Conservation (phyloP, 768 basidiomycete species). For the Lactarius sanguifluus region DNA sequence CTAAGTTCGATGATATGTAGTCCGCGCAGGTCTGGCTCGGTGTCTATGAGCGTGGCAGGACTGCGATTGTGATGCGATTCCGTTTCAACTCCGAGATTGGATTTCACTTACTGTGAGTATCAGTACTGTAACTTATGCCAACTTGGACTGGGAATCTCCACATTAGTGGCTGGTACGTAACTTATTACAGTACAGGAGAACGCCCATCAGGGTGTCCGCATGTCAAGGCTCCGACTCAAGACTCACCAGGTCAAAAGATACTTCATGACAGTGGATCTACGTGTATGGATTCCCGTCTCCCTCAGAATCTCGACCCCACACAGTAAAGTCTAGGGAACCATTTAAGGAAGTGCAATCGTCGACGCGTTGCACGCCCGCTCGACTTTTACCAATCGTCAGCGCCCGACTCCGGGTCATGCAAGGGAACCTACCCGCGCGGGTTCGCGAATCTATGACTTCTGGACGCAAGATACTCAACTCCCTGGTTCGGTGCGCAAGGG, state of each 20-base stretch:
- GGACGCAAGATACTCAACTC: constrained; percentile 43
- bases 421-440: constrained; percentile 39
- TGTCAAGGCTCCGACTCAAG: constrained; percentile 33
- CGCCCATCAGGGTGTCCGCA: constrained; percentile 40
- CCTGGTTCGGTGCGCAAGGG: constrained; percentile 71
- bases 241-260: constrained; percentile 42
- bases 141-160: too few relatives aligned
- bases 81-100: too few relatives aligned
- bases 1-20: too few relatives aligned
- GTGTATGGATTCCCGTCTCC: constrained; percentile 15
- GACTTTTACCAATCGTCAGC: constrained; percentile 61
- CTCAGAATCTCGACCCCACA: constrained; percentile 5
- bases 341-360: constrained; percentile 4
- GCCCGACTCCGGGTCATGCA: constrained; percentile 35
- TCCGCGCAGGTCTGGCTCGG: too few relatives aligned
- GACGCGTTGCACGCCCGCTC: constrained; percentile 48
- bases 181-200: constrained; percentile 39
- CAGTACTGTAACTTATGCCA: too few relatives aligned
- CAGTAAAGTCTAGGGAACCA: constrained; percentile 21
- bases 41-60: too few relatives aligned
- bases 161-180: too few relatives aligned
- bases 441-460: constrained; percentile 37
- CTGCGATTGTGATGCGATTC: too few relatives aligned
- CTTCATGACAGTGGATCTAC: constrained; percentile 39
- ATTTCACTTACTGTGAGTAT: too few relatives aligned